Evolutionary conservation across 2,329 filamentous ascomycete genomes (phyloP).

Genomic region (Verticillium dahliae): DNA sequence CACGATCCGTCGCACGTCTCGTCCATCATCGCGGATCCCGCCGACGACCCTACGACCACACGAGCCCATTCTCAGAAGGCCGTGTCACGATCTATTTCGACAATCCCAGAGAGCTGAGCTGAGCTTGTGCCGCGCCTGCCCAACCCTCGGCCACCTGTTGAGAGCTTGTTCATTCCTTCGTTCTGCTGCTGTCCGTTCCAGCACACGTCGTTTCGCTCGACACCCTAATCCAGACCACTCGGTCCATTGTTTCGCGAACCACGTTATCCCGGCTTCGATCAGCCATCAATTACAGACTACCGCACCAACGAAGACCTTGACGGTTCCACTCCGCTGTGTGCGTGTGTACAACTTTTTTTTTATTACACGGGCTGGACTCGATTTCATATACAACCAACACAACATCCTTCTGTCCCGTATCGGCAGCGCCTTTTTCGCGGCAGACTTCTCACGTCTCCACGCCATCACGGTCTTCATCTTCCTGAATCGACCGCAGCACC

Average conservation of each 20-base stretch:
- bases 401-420: slow-evolving; percentile 1
- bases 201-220: slow-evolving; percentile 31
- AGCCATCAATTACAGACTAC: slow-evolving; percentile 23
- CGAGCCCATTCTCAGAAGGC: background rate
- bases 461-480: background rate
- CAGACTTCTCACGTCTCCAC: background rate
- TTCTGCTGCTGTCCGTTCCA: slow-evolving; percentile 2
- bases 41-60: slow-evolving; percentile 16
- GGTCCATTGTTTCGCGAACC: slow-evolving; percentile 26
- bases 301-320: slow-evolving; percentile 35
- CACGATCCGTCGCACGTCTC: slow-evolving; percentile 18
- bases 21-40: slow-evolving; percentile 15
- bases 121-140: background rate
- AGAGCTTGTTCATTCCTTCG: slow-evolving; percentile 17
- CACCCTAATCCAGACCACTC: slow-evolving; percentile 29
- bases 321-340: slow-evolving; percentile 20
- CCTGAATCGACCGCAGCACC: background rate
- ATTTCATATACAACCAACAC: slow-evolving; percentile 9
- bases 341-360: slow-evolving; percentile 7
- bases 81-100: background rate
- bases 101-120: slow-evolving; percentile 1
- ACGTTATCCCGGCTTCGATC: slow-evolving; percentile 19
- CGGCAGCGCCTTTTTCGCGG: slow-evolving; percentile 13
- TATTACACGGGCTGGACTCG: slow-evolving; percentile 40
- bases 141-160: background rate